Conservation (phyloP, 208 protist genomes). For the Crithidia mellificae region DNA sequence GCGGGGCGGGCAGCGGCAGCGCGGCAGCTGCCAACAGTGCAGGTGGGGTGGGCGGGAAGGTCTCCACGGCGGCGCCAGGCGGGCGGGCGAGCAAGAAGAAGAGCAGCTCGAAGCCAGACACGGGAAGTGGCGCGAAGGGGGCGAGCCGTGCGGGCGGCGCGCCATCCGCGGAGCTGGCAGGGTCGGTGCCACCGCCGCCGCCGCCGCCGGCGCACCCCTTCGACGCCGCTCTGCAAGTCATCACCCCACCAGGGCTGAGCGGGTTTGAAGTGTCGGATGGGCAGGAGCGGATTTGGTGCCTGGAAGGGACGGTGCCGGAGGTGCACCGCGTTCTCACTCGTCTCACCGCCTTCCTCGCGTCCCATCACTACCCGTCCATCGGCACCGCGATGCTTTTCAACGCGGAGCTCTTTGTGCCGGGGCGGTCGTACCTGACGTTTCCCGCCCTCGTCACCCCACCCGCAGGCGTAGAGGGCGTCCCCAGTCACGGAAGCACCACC, state of each 20-base stretch:
- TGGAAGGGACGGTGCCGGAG: slow-evolving; percentile 77
- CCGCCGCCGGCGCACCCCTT: slow-evolving; percentile 33
- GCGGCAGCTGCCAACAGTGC: too few relatives aligned
- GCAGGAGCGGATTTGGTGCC: slow-evolving; percentile 61
- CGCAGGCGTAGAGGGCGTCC: slow-evolving; percentile 13
- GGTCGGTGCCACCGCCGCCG: background rate
- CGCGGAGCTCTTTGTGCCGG: slow-evolving; percentile 74
- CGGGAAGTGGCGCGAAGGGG: background rate
- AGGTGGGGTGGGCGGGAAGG: too few relatives aligned
- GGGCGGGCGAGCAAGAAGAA: background rate
- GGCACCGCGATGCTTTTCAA: slow-evolving; percentile 69
- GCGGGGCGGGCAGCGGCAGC: background rate
- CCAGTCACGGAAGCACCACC: background rate
- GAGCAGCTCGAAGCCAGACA: background rate
- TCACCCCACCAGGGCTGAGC: slow-evolving; percentile 77
- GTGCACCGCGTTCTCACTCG: slow-evolving; percentile 59
- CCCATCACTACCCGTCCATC: slow-evolving; percentile 10
- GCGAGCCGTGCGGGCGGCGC: slow-evolving; percentile 8
- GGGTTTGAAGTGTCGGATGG: slow-evolving; percentile 89
- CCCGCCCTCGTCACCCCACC: slow-evolving; percentile 79
- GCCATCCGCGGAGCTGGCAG: slow-evolving; percentile 17
- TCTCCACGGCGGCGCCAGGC: background rate
- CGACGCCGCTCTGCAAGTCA: slow-evolving; percentile 55
- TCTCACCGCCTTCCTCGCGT: slow-evolving; percentile 27
- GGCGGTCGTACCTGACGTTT: slow-evolving; percentile 64